Evolutionary conservation across 225 moss, liverwort and hornwort genomes (phyloP).

Genomic region (Pseudoscleropodium purum): DNA sequence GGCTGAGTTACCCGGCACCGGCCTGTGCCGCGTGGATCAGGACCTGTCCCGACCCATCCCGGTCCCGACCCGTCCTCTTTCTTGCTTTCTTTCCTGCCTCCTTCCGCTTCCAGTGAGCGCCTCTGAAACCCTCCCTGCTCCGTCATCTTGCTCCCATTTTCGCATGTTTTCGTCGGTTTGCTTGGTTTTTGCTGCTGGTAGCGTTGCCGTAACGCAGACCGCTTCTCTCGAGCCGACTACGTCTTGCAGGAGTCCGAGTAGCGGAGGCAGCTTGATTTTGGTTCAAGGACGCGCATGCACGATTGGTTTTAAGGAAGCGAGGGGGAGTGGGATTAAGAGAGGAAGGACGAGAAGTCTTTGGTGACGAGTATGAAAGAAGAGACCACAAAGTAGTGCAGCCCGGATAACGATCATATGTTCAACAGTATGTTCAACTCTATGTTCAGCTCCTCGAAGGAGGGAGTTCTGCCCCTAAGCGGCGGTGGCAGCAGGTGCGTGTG

Average conservation of each 20-base stretch:
- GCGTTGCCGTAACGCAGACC: constrained; percentile 1
- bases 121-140: neutral
- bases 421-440: constrained; percentile 26
- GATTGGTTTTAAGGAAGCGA: neutral
- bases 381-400: constrained; percentile 14
- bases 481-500: constrained; percentile 28
- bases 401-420: constrained; percentile 24
- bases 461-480: constrained; percentile 8
- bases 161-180: neutral
- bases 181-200: neutral
- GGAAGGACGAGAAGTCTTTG: neutral
- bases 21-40: neutral
- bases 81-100: neutral
- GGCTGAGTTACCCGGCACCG: neutral
- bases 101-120: neutral
- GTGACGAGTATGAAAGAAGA: constrained; percentile 36
- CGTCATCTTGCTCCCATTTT: neutral
- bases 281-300: neutral
- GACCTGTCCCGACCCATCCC: neutral
- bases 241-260: neutral
- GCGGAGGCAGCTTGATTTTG: neutral
- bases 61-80: neutral
- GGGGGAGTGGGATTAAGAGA: neutral
- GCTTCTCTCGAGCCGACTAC: neutral
- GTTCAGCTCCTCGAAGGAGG: constrained; percentile 22